phyloP scores from a whole-genome alignment of 1,284 basidiomycete species.

The Pyrrhoderma noxium region DNA sequence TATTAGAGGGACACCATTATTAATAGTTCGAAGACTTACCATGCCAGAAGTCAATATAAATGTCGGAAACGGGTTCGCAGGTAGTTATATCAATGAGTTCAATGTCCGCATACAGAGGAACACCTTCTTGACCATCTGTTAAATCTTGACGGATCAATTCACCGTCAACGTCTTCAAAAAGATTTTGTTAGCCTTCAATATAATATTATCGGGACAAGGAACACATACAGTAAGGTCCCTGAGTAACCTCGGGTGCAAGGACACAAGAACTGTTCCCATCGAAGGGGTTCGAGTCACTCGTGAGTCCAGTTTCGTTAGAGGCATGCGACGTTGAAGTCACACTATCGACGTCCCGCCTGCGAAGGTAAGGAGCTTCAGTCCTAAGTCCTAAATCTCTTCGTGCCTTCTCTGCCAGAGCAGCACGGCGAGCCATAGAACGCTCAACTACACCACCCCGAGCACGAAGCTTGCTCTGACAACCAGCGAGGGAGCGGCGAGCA shows the following conservation, averaged over 20 bases:
- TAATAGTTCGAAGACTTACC: background rate
- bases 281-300: slow-evolving; percentile 7
- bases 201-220: background rate
- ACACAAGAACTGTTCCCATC: slow-evolving; percentile 6
- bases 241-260: slow-evolving; percentile 7
- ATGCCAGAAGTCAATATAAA: slow-evolving; percentile 7
- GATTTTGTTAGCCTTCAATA: background rate
- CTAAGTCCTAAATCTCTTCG: slow-evolving; percentile 1
- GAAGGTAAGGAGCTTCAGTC: background rate
- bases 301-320: slow-evolving; percentile 7
- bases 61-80: slow-evolving; percentile 28
- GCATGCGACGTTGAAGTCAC: background rate
- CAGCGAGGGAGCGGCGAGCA: slow-evolving; percentile 1
- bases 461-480: slow-evolving; percentile 2
- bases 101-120: slow-evolving; percentile 39
- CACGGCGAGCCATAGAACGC: slow-evolving; percentile 1
- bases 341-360: slow-evolving; percentile 3
- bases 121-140: slow-evolving; percentile 19
- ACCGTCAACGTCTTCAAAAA: slow-evolving; percentile 8
- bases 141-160: slow-evolving; percentile 22
- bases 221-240: slow-evolving; percentile 5
- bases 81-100: slow-evolving; percentile 45
- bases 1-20: background rate
- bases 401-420: slow-evolving; percentile 1
- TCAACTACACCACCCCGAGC: slow-evolving; percentile 5